Evolutionary conservation across 108 stramenopile species (phyloP), one percentile per base, ranked within the genome.

Genomic region (Schizochytrium sp.): DNA sequence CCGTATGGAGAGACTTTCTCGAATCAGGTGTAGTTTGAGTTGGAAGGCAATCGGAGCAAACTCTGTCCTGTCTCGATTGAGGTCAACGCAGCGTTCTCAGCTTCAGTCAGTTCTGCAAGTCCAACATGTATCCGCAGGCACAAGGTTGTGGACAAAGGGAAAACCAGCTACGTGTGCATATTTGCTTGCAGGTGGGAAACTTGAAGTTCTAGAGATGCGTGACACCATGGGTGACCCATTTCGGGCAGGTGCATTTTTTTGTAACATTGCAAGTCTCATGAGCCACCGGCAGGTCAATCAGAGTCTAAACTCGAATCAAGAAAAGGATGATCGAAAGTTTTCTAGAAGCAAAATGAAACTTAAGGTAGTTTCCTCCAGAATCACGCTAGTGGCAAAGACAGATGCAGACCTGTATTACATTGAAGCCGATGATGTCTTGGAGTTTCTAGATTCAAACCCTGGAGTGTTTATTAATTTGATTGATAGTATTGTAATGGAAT

Each of bases 31-130:
- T 19, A 83, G 73, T 19, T 38, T 83, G 5, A 53, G 49, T 38
- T 83, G 73, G 73, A 83, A 83, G 53, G 73, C 73, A n/a, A 83
- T 83, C 19, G 73, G 50, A 19, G 73, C 73, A 53, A 83, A 83
- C 19, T 83, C 73, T 47, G 73, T 83, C 0, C 73, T 83, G 28
- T 83, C 73, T 53, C 7, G 73, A 4, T 50, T 83, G 4, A 38
- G 10, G 10, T 83, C 73, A 4, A 83, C 17, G 17, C 73, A 83
- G 45, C 73, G 73, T 4, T 83, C 73, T 17, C 73, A 83, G 73
- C 73, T 83, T 0, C 73, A 83, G 73, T 83, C 73, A 8, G 73
- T 83, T 19, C 12, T 83, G 10, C 73, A 83, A 19, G 73, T 83
- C 73, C 46, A 83, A 50, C 73, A 83, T 19, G 73, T 38, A 5